These are phyloP conservation scores for Globisporangium heterothallicum DNA, from an alignment of 352 stramenopile genomes.

Conservation along the genomic window DNA sequence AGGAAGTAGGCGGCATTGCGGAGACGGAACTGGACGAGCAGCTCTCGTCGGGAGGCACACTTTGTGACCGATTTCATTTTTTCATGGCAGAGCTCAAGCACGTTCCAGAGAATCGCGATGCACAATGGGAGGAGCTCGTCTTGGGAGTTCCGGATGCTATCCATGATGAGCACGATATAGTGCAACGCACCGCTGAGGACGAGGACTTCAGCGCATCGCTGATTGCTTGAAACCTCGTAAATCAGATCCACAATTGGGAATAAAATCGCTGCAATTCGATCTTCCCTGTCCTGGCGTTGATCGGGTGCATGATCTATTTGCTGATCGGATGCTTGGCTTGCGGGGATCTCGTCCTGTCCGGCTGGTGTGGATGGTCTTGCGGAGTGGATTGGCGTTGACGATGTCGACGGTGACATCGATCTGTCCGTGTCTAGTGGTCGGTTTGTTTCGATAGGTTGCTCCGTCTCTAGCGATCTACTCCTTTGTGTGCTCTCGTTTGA, in stretches of 20 bases:
- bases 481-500: background rate
- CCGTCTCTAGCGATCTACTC: background rate
- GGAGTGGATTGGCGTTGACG: constrained; percentile 9
- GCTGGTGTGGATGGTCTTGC: background rate
- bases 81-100: constrained; percentile 58
- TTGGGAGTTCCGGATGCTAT: constrained; percentile 40
- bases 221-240: constrained; percentile 58
- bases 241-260: constrained; percentile 64
- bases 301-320: background rate
- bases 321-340: too few relatives aligned
- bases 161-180: constrained; percentile 63
- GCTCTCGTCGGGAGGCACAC: constrained; percentile 44
- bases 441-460: background rate
- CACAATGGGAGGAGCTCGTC: constrained; percentile 71
- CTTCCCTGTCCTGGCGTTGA: background rate
- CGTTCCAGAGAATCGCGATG: constrained; percentile 71
- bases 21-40: constrained; percentile 55
- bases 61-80: constrained; percentile 35
- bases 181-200: constrained; percentile 58
- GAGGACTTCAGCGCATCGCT: constrained; percentile 60
- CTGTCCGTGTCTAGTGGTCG: background rate
- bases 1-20: constrained; percentile 64
- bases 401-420: constrained; percentile 7
- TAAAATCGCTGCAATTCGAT: constrained; percentile 26
- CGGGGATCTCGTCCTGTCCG: background rate